These are phyloP conservation scores for Cornus suecica DNA, from an alignment of 148 eudicot genomes.

Conservation along the genomic window DNA sequence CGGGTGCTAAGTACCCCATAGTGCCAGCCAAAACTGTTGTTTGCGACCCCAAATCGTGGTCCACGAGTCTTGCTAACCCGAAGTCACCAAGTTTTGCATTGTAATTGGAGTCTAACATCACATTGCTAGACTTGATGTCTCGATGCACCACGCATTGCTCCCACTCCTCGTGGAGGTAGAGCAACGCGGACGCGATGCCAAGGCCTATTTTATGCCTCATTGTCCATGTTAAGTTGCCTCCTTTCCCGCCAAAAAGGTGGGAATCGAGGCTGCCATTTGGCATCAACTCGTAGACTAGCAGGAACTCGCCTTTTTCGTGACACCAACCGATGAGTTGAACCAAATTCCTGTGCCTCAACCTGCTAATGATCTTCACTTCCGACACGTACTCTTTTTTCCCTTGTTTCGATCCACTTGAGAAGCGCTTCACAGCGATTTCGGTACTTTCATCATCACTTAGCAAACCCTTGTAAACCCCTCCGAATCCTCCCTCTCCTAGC, in stretches of 20 bases:
- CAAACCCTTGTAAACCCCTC: conserved; percentile 38
- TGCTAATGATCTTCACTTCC: conserved; percentile 38
- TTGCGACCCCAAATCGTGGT: conserved; percentile 25
- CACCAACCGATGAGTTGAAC: conserved; percentile 47
- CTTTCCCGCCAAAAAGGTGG: conserved; percentile 21
- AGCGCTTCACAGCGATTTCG: conserved; percentile 34
- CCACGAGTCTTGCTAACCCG: conserved; percentile 21
- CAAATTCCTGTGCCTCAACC: conserved; percentile 40
- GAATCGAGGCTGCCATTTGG: conserved; percentile 42
- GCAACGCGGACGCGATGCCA: conserved; percentile 38
- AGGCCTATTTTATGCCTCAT: conserved; percentile 32
- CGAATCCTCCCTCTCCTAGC: conserved; percentile 50
- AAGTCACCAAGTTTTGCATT: conserved; percentile 23
- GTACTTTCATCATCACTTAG: not conserved
- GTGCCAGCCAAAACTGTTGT: conserved; percentile 25
- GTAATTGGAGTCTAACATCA: conserved; percentile 23
- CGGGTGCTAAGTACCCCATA: conserved; percentile 25
- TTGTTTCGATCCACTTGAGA: conserved; percentile 40
- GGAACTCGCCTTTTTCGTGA: conserved; percentile 35
- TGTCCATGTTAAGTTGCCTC: conserved; percentile 14
- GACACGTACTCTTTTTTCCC: conserved; percentile 44
- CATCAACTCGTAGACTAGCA: conserved; percentile 41
- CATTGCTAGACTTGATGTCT: conserved; percentile 34
- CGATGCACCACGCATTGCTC: conserved; percentile 46
- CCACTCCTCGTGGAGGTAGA: conserved; percentile 44